Evolutionary conservation across 2,329 filamentous ascomycete genomes (phyloP), one percentile per base, ranked within the genome.

Genomic region (Fusarium subtropicale): DNA sequence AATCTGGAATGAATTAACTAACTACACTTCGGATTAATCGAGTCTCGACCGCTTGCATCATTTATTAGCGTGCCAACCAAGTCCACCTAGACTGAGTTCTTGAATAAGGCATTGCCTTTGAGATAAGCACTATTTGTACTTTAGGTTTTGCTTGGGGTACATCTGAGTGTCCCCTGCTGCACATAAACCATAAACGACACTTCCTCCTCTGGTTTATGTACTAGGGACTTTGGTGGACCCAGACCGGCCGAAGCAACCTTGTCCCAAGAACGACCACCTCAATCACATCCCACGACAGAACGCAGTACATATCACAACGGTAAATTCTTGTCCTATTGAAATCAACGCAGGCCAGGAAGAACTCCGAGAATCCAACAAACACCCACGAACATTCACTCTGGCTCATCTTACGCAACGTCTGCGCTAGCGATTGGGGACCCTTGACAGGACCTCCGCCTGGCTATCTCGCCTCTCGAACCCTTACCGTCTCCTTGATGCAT

Each of bases 21-120:
- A 26, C 33, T 54, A 36, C 28, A 45, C 52, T 20, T 44, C 31
- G 20, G n/a, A 41, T 47, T 68, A 47, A 62, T 56, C 44, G 63
- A 70, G 67, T 60, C 58, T 44, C 46, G 55, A 55, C 67, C 54
- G 67, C 57, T 68, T 71, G 54, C 67, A 71, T 69, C 66, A 63
- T 59, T 20, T 31, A 20, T 64, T 55, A 31, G 45, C 24, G 33
- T 38, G 47, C 56, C 50, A 53, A 47, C 36, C 50, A 41, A 41
- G 20, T 24, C n/a, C 20, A 42, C 36, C 22, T 33, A 50, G 24
- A 46, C 45, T 33, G 46, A 59, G 39, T 39, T 42, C 31, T 28
- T 31, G 61, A 39, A 39, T 66, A 47, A 47, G 57, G 60, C 63
- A 51, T 48, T 22, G 28, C 57, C 34, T 30, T 10, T 24, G 38